phyloP scores from a whole-genome alignment of 2,329 filamentous ascomycete species.

The Fusarium verticillioides region DNA sequence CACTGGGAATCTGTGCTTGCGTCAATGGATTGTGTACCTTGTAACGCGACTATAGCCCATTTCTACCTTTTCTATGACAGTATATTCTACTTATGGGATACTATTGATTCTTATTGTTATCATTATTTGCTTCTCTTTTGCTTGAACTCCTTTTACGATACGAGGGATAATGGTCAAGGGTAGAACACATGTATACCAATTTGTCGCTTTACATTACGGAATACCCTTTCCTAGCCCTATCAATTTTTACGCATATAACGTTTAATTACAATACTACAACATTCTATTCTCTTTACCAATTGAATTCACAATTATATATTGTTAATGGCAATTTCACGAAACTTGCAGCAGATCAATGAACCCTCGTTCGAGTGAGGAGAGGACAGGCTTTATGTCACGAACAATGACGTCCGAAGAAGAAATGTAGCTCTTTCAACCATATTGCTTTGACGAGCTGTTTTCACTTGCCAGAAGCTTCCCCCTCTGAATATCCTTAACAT shows the following conservation, averaged over 20 bases:
- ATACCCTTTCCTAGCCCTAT: not conserved
- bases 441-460: not conserved
- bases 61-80: not conserved
- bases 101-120: too few relatives aligned
- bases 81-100: conserved; percentile 23
- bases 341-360: not conserved
- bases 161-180: not conserved
- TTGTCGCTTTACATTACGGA: too few relatives aligned
- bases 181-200: not conserved
- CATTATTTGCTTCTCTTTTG: not conserved
- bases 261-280: too few relatives aligned
- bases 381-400: not conserved
- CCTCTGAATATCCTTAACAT: not conserved
- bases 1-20: not conserved
- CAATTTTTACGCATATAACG: not conserved
- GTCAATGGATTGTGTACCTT: conserved; percentile 6
- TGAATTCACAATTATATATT: rapidly evolving
- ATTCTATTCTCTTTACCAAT: rapidly evolving
- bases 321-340: not conserved
- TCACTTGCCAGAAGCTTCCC: not conserved
- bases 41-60: not conserved
- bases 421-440: not conserved
- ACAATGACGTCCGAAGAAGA: not conserved
- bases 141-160: not conserved
- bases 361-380: not conserved